These are phyloP conservation scores for Amylostereum chailletii DNA, from an alignment of 1,284 basidiomycete species.

Conservation along the genomic window DNA sequence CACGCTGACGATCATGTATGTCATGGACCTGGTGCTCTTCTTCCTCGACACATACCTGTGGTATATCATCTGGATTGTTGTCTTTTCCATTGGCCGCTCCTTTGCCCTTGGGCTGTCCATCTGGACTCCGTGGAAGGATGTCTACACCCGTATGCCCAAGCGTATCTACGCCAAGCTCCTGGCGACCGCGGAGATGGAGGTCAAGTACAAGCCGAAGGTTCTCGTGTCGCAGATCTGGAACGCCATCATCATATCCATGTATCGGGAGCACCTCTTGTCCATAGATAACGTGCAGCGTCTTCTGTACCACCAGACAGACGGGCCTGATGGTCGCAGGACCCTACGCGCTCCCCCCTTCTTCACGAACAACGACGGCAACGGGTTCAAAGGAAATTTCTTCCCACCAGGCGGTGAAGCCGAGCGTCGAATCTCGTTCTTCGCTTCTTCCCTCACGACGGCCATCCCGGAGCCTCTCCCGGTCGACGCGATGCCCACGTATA, in stretches of 20 bases:
- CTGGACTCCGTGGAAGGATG: slow-evolving; percentile 97
- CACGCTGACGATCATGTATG: slow-evolving; percentile 90
- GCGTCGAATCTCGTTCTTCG: slow-evolving; percentile 94
- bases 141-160: slow-evolving; percentile 91
- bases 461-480: slow-evolving; percentile 90
- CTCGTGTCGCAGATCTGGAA: slow-evolving; percentile 98
- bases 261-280: slow-evolving; percentile 90
- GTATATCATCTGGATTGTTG: slow-evolving; percentile 95
- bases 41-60: slow-evolving; percentile 97
- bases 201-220: slow-evolving; percentile 97
- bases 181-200: slow-evolving; percentile 91
- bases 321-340: slow-evolving; percentile 78
- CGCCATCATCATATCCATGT: slow-evolving; percentile 97
- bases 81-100: slow-evolving; percentile 85
- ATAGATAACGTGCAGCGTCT: slow-evolving; percentile 94
- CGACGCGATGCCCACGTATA: slow-evolving; percentile 96
- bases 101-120: slow-evolving; percentile 89
- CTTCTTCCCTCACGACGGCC: slow-evolving; percentile 88
- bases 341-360: slow-evolving; percentile 94
- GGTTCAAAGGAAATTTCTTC: slow-evolving; percentile 80
- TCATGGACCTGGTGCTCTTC: slow-evolving; percentile 93
- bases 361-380: slow-evolving; percentile 76
- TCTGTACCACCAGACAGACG: slow-evolving; percentile 89
- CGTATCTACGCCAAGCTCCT: slow-evolving; percentile 93
- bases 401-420: slow-evolving; percentile 91